A percentile compares a stretch with the other conserved stretches of the same genome.
phyloP scores from a whole-genome alignment of 768 basidiomycete genomes.

The Amanita molliuscula region DNA sequence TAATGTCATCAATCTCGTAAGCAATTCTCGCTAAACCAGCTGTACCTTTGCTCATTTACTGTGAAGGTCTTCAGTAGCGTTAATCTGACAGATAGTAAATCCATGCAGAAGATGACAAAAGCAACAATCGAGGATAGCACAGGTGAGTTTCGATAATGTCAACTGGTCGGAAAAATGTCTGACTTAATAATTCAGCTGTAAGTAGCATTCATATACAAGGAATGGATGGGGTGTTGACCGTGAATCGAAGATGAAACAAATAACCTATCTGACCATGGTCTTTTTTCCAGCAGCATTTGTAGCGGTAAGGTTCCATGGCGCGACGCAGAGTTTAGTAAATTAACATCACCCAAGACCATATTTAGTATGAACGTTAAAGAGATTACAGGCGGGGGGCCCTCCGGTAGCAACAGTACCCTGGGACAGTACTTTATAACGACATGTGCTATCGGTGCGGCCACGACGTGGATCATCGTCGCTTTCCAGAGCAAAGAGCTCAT shows the following conservation, averaged over 20 bases:
- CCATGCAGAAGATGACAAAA: constrained; percentile 31
- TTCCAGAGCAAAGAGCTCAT: constrained; percentile 37
- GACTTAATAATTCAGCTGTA: constrained; percentile 8
- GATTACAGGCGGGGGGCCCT: too few relatives aligned
- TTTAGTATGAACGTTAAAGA: constrained; percentile 52
- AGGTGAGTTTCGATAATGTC: constrained; percentile 8
- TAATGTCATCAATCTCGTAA: constrained; percentile 40
- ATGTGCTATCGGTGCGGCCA: constrained; percentile 34
- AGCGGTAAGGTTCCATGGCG: constrained; percentile 23
- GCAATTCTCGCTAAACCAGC: neutral
- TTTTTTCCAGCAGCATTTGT: constrained; percentile 49
- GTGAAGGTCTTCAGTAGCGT: constrained; percentile 34
- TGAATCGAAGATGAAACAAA: constrained; percentile 37
- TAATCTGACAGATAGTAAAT: constrained; percentile 35
- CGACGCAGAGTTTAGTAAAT: neutral
- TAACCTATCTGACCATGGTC: constrained; percentile 52
- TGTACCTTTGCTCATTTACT: neutral
- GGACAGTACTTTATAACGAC: constrained; percentile 31
- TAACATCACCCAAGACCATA: constrained; percentile 25
- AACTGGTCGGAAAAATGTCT: neutral
- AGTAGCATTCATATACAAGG: neutral
- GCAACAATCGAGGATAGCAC: constrained; percentile 25
- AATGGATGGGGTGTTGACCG: neutral
- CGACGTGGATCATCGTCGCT: constrained; percentile 46
- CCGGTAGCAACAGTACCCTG: constrained; percentile 25